These are phyloP conservation scores for Mentha longifolia DNA, from an alignment of 257 asterid genomes.

Conservation along the genomic window DNA sequence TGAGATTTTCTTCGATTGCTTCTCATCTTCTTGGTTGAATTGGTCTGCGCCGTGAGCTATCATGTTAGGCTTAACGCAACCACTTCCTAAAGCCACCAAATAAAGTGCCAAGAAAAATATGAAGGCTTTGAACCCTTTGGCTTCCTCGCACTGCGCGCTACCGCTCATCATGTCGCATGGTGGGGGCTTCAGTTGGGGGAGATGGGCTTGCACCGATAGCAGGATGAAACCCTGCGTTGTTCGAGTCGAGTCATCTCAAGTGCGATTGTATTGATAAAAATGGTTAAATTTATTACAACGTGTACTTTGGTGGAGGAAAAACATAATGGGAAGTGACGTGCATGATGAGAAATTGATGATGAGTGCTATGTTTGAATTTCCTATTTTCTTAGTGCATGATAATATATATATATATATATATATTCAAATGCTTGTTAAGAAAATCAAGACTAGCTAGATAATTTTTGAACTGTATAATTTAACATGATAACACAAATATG, in stretches of 20 bases:
- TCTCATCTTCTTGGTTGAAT: conserved; percentile 53
- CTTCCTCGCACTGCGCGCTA: conserved; percentile 58
- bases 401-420: no score
- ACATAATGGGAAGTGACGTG: background rate
- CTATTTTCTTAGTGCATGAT: background rate
- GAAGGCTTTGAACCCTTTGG: conserved; percentile 64
- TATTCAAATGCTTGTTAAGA: no score
- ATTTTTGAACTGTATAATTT: background rate
- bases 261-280: no score
- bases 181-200: conserved; percentile 89
- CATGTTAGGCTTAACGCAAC: conserved; percentile 95
- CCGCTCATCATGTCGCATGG: conserved; percentile 57
- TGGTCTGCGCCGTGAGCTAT: conserved; percentile 95
- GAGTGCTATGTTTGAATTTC: background rate
- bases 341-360: background rate
- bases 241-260: no score
- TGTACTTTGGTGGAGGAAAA: no score
- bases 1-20: conserved; percentile 69
- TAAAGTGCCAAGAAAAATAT: conserved; percentile 81
- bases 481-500: background rate
- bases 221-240: conserved; percentile 73
- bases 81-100: conserved; percentile 94
- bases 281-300: no score
- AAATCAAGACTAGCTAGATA: no score
- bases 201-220: conserved; percentile 90